Percentiles rank a stretch among this genome's conserved stretches.
These are phyloP conservation scores for Aspergillus panamensis DNA, from an alignment of 495 filamentous ascomycete genomes.

Conservation along the genomic window DNA sequence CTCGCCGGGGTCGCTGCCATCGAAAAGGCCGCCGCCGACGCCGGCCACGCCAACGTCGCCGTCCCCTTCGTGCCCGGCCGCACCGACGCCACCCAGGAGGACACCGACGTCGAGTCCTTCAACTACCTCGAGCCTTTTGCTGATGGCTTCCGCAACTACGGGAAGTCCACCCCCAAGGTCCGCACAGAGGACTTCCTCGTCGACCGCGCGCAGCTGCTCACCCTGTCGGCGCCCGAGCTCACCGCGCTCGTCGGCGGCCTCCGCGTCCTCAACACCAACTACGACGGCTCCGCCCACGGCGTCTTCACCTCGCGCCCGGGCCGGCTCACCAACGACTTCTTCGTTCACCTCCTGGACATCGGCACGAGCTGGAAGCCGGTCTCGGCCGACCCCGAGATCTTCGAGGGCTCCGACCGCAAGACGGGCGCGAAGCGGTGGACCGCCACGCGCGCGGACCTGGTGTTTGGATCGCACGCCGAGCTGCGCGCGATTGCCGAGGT, in stretches of 20 bases:
- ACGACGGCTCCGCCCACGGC: constrained; percentile 57
- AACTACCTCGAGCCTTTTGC: constrained; percentile 55
- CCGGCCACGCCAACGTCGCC: constrained; percentile 27
- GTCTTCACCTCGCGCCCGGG: constrained; percentile 62
- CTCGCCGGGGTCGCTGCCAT: constrained; percentile 51
- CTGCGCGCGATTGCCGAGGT: constrained; percentile 65
- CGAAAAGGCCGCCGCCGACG: constrained; percentile 38
- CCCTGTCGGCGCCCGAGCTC: constrained; percentile 63
- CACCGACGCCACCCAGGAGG: constrained; percentile 55
- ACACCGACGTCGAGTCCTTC: constrained; percentile 63
- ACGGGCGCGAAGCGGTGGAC: constrained; percentile 65
- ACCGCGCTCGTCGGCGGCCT: constrained; percentile 65
- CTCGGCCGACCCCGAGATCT: constrained; percentile 47
- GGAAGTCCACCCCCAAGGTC: constrained; percentile 53
- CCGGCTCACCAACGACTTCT: constrained; percentile 70
- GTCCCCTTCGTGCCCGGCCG: constrained; percentile 48
- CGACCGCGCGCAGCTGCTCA: constrained; percentile 64
- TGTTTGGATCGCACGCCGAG: constrained; percentile 69
- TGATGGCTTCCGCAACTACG: constrained; percentile 76
- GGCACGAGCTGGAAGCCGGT: constrained; percentile 58
- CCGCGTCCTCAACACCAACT: constrained; percentile 62
- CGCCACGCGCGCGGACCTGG: constrained; percentile 62
- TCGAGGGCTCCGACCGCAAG: constrained; percentile 62
- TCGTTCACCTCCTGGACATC: constrained; percentile 68
- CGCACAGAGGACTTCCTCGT: constrained; percentile 62